Evolutionary conservation across 140 eudicot species (phyloP).

Genomic region (Erigeron philadelphicus): DNA sequence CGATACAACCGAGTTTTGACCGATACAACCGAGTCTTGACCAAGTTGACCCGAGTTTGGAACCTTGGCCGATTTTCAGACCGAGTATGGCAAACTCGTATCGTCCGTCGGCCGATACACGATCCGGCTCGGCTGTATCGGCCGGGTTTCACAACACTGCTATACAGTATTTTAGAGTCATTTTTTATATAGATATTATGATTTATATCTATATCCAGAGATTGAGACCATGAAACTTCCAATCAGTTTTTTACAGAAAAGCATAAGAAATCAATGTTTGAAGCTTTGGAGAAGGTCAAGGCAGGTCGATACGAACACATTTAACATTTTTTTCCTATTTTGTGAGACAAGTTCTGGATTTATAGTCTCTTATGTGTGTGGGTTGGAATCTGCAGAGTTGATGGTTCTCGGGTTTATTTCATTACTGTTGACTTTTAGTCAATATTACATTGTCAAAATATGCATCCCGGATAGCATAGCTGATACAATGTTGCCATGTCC

Average conservation of each 20-base stretch:
- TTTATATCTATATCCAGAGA: background rate
- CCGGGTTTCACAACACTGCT: no score
- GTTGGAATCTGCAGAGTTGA: conserved; percentile 49
- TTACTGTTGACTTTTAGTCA: conserved; percentile 65
- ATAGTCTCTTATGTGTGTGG: background rate
- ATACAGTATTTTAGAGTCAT: background rate
- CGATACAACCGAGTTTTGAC: no score
- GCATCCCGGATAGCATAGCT: conserved; percentile 50
- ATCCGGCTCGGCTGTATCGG: no score
- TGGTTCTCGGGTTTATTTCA: conserved; percentile 79
- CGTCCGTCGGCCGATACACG: no score
- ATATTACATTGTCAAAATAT: conserved; percentile 51
- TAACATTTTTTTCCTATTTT: background rate
- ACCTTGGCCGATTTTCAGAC: no score
- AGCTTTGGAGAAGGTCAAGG: conserved; percentile 76
- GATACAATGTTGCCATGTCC: conserved; percentile 76
- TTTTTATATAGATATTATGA: conserved; percentile 11
- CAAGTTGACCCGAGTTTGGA: no score
- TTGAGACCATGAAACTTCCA: conserved; percentile 4
- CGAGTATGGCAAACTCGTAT: no score
- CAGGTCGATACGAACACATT: conserved; percentile 35
- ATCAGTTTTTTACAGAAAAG: conserved; percentile 54
- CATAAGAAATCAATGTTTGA: conserved; percentile 64
- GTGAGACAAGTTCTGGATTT: conserved; percentile 1
- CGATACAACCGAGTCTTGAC: no score